A percentile compares a stretch with the other conserved stretches of the same genome.
phyloP scores from a whole-genome alignment of 1,284 basidiomycete species.

The Melanopsichium pennsylvanicum region DNA sequence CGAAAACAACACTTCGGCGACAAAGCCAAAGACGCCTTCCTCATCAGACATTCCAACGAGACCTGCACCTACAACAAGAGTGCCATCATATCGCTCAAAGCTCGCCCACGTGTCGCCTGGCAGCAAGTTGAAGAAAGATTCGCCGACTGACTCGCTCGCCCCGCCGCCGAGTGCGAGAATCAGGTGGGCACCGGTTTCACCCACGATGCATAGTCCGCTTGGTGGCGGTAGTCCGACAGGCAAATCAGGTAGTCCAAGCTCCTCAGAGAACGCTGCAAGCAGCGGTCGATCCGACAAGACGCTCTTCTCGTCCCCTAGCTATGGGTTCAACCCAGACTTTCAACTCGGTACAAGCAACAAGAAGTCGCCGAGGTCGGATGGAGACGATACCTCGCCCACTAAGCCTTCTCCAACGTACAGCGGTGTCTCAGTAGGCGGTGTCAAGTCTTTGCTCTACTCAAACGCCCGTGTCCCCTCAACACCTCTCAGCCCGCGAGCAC shows the following conservation, averaged over 20 bases:
- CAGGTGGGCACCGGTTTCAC: constrained; percentile 5
- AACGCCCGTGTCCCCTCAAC: not conserved
- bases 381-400: constrained; percentile 2
- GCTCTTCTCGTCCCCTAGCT: constrained; percentile 11
- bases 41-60: not conserved
- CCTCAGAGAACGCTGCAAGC: not conserved
- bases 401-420: constrained; percentile 23
- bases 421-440: constrained; percentile 8
- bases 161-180: constrained; percentile 3
- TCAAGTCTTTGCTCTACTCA: constrained; percentile 25
- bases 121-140: constrained; percentile 1
- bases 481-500: constrained; percentile 14
- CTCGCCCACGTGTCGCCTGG: not conserved
- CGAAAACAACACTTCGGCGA: not conserved
- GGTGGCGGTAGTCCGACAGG: constrained; percentile 1
- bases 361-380: not conserved
- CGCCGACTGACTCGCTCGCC: constrained; percentile 3
- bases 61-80: not conserved
- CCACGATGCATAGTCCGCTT: constrained; percentile 10
- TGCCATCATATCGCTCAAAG: not conserved
- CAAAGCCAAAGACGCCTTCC: not conserved
- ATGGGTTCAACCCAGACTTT: constrained; percentile 29
- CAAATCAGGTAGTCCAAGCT: constrained; percentile 1
- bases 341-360: constrained; percentile 5
- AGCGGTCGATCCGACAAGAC: constrained; percentile 17